Evolutionary conservation across 2,329 filamentous ascomycete genomes (phyloP).

Genomic region (Akanthomyces muscarius): DNA sequence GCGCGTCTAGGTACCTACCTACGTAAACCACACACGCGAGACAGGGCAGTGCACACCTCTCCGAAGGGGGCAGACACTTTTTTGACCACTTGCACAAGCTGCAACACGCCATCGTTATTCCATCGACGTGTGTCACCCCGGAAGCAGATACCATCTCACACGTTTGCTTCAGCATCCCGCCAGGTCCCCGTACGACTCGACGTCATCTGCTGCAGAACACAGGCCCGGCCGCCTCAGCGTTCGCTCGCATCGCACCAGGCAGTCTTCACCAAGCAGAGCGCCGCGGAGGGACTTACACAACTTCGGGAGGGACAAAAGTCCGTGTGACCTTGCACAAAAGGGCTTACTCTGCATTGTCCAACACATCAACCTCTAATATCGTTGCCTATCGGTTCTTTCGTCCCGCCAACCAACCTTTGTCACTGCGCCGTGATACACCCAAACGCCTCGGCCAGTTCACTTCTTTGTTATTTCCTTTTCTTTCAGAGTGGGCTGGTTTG

Average conservation of each 20-base stretch:
- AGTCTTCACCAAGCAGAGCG: conserved; percentile 1
- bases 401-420: background rate
- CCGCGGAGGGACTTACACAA: background rate
- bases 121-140: too few species aligned
- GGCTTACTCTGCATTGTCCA: background rate
- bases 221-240: background rate
- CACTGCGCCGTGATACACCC: background rate
- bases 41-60: too few species aligned
- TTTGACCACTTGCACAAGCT: too few species aligned
- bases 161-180: background rate
- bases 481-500: background rate
- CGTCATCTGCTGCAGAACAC: conserved; percentile 2
- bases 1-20: too few species aligned
- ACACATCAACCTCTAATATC: background rate
- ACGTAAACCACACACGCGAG: too few species aligned
- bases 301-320: background rate
- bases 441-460: background rate
- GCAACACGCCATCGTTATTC: too few species aligned
- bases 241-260: background rate
- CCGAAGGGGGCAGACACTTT: too few species aligned
- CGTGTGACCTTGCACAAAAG: background rate
- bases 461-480: too few species aligned
- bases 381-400: background rate
- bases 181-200: background rate
- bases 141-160: too few species aligned